Percentiles rank a stretch among this genome's conserved stretches.
These are phyloP conservation scores for Pythium rishiriense DNA, from an alignment of 352 stramenopile genomes.

Conservation along the genomic window DNA sequence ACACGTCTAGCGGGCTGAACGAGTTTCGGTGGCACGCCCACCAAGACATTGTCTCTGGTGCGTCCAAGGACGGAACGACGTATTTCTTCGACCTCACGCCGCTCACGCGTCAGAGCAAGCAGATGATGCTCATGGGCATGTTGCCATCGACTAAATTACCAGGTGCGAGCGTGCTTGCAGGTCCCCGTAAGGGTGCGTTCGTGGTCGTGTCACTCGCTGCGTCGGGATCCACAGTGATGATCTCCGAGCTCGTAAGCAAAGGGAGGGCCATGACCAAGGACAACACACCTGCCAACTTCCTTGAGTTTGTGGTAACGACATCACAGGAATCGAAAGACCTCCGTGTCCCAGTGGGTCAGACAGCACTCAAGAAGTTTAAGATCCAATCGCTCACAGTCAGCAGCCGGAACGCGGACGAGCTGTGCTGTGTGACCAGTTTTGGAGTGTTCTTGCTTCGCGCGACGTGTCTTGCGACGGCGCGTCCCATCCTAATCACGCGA, in stretches of 20 bases:
- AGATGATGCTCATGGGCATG: slow-evolving; percentile 38
- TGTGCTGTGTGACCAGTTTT: slow-evolving; percentile 64
- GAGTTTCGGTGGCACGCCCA: slow-evolving; percentile 67
- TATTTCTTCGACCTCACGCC: slow-evolving; percentile 69
- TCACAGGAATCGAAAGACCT: slow-evolving; percentile 58
- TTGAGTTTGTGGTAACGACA: slow-evolving; percentile 47
- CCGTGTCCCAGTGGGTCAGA: slow-evolving; percentile 11
- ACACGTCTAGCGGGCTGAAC: slow-evolving; percentile 51
- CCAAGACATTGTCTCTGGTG: slow-evolving; percentile 55
- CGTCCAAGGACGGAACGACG: slow-evolving; percentile 61
- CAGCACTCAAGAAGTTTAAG: slow-evolving; percentile 56
- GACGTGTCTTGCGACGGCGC: slow-evolving; percentile 36
- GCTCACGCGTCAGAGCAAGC: slow-evolving; percentile 52
- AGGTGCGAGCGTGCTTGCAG: slow-evolving; percentile 40
- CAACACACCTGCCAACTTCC: slow-evolving; percentile 54
- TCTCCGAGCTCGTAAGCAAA: slow-evolving; percentile 67
- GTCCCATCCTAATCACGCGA: slow-evolving; percentile 40
- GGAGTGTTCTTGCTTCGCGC: slow-evolving; percentile 47
- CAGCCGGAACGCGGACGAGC: slow-evolving; percentile 29
- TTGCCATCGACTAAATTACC: slow-evolving; percentile 56
- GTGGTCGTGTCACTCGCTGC: slow-evolving; percentile 45
- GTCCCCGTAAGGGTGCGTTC: slow-evolving; percentile 46
- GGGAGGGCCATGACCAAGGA: slow-evolving; percentile 47
- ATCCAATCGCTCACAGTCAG: slow-evolving; percentile 44
- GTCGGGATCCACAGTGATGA: slow-evolving; percentile 37